Percentiles rank a stretch among this genome's conserved stretches.
Conservation (phyloP, 192 early-diverging fungal species). For the Coemansia reversa region DNA sequence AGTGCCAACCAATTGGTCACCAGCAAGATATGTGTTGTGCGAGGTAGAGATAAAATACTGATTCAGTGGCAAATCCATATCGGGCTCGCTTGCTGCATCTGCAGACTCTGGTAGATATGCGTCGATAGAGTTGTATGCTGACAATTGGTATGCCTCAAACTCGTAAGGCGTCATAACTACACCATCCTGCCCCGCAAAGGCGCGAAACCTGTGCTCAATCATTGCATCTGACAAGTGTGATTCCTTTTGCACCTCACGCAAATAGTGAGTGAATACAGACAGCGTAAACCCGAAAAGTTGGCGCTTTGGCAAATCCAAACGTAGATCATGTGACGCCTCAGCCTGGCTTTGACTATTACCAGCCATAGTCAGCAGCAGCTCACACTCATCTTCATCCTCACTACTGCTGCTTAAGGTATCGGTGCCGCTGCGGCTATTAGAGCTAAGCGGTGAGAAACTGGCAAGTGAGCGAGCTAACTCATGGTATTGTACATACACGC, state of each 20-base stretch:
- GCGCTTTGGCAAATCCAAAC: slow-evolving; percentile 27
- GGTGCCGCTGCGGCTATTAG: neutral
- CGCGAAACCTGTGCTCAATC: slow-evolving; percentile 25
- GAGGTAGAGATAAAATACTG: slow-evolving; percentile 85
- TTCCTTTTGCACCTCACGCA: slow-evolving; percentile 49
- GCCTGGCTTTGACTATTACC: neutral
- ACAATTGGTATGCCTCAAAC: slow-evolving; percentile 46
- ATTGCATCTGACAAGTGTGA: slow-evolving; percentile 14
- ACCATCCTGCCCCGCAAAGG: slow-evolving; percentile 25
- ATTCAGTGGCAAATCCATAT: slow-evolving; percentile 62
- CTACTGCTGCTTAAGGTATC: slow-evolving; percentile 4
- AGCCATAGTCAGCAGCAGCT: slow-evolving; percentile 13
- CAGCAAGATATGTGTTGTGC: slow-evolving; percentile 89
- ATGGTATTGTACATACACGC: slow-evolving; percentile 32
- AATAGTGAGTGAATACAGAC: slow-evolving; percentile 38
- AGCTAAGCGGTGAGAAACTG: neutral
- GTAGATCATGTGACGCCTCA: slow-evolving; percentile 6
- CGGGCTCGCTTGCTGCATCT: neutral
- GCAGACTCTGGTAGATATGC: neutral
- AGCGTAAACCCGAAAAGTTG: slow-evolving; percentile 32
- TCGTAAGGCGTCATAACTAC: slow-evolving; percentile 40
- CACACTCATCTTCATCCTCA: slow-evolving; percentile 19
- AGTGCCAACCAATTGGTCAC: slow-evolving; percentile 78
- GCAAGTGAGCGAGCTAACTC: slow-evolving; percentile 27
- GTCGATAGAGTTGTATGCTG: slow-evolving; percentile 33